Conservation (phyloP, 2,329 filamentous ascomycete genomes). For the Aspergillus sp. region DNA sequence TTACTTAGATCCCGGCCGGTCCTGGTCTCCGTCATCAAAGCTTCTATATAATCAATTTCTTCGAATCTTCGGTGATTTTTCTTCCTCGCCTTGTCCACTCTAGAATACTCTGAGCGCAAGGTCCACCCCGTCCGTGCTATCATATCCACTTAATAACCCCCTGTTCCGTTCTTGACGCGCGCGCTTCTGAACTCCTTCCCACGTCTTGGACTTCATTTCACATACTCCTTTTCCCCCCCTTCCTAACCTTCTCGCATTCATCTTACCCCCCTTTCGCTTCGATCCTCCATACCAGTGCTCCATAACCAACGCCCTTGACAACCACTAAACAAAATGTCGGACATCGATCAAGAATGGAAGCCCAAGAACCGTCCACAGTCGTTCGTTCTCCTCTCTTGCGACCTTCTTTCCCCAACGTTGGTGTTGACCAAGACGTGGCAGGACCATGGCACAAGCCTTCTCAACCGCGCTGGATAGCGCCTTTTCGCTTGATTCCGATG, state of each 20-base stretch:
- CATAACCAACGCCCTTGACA: background rate
- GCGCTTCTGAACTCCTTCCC: conserved; percentile 6
- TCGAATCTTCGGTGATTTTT: conserved; percentile 9
- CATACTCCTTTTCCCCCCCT: conserved; percentile 9
- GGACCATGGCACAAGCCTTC: conserved; percentile 85
- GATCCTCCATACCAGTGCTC: conserved; percentile 1
- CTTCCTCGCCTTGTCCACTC: conserved; percentile 1
- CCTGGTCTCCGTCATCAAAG: conserved; percentile 26
- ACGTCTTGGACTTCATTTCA: conserved; percentile 10
- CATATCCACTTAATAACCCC: conserved; percentile 13
- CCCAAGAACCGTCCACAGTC: conserved; percentile 79
- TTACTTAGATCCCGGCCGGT: conserved; percentile 30
- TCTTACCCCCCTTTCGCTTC: background rate
- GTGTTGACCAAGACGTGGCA: conserved; percentile 45
- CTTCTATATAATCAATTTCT: conserved; percentile 13
- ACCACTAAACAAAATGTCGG: conserved; percentile 49
- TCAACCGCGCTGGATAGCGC: conserved; percentile 83
- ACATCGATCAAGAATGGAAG: conserved; percentile 77
- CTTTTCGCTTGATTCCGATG: conserved; percentile 80
- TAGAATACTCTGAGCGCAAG: conserved; percentile 1
- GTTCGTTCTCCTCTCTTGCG: conserved; percentile 56
- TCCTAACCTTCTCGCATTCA: conserved; percentile 3
- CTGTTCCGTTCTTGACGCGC: conserved; percentile 9
- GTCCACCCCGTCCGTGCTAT: conserved; percentile 9
- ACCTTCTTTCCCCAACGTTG: conserved; percentile 11